Evolutionary conservation across 1,284 basidiomycete genomes (phyloP).

Genomic region (Trametes versicolor): DNA sequence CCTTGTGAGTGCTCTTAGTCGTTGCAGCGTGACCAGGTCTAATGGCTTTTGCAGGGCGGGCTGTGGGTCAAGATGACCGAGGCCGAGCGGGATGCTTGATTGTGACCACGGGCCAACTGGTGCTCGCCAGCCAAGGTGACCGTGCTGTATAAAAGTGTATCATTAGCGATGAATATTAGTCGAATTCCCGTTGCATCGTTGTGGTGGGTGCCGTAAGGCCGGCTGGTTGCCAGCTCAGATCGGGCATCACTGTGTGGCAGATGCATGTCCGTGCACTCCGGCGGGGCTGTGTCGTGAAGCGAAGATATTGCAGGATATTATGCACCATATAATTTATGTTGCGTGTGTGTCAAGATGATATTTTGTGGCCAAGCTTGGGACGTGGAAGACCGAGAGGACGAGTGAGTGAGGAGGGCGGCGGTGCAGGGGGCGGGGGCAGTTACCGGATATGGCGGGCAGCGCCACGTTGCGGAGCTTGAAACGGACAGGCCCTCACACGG

Average conservation of each 20-base stretch:
- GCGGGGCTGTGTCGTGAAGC: not conserved
- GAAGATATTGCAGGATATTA: not conserved
- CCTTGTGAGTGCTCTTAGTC: slow-evolving; percentile 22
- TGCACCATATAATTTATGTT: not conserved
- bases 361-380: no score
- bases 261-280: not conserved
- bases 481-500: slow-evolving; percentile 37
- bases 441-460: slow-evolving; percentile 27
- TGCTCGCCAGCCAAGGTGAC: no score
- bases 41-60: slow-evolving; percentile 34
- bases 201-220: slow-evolving; percentile 13
- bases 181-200: not conserved
- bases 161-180: not conserved
- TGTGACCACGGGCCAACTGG: not conserved
- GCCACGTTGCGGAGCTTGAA: slow-evolving; percentile 43
- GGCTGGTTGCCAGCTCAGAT: slow-evolving; percentile 4
- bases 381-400: not conserved
- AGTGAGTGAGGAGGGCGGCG: not conserved
- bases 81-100: slow-evolving; percentile 28
- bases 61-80: slow-evolving; percentile 43
- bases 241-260: slow-evolving; percentile 15
- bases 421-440: slow-evolving; percentile 3
- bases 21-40: not conserved
- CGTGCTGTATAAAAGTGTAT: not conserved
- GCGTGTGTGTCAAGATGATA: not conserved